Evolutionary conservation across 306 rosid genomes (phyloP).

Genomic region (Cyclanthera cordifolia): DNA sequence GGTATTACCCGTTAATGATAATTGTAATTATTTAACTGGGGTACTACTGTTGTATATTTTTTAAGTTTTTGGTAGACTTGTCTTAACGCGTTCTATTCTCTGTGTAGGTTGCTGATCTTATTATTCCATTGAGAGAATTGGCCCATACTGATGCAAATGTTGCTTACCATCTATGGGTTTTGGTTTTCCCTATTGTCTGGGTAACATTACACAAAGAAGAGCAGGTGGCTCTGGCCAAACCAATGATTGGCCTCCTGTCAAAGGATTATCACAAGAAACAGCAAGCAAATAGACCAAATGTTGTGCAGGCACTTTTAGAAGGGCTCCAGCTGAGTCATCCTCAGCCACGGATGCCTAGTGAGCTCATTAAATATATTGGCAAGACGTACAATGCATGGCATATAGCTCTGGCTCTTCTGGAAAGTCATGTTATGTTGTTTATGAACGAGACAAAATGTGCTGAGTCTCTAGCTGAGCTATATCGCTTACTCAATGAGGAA

Average conservation of each 20-base stretch:
- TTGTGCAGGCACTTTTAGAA: slow-evolving; percentile 95
- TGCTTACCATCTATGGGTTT: slow-evolving; percentile 96
- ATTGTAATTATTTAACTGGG: not conserved
- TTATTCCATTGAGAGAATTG: slow-evolving; percentile 83
- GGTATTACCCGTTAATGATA: not conserved
- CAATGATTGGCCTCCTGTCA: slow-evolving; percentile 86
- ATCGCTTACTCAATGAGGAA: slow-evolving; percentile 93
- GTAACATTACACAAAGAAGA: slow-evolving; percentile 90
- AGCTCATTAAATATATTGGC: slow-evolving; percentile 93
- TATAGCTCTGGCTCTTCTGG: slow-evolving; percentile 82
- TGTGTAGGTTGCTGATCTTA: slow-evolving; percentile 74
- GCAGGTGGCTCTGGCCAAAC: slow-evolving; percentile 87
- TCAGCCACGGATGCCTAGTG: slow-evolving; percentile 99
- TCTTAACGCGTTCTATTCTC: not conserved
- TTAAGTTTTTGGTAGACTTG: not conserved
- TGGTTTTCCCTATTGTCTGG: slow-evolving; percentile 99
- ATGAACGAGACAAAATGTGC: slow-evolving; percentile 80
- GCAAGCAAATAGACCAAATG: slow-evolving; percentile 88
- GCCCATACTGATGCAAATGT: slow-evolving; percentile 97
- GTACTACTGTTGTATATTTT: not conserved
- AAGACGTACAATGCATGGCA: slow-evolving; percentile 98
- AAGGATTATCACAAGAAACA: slow-evolving; percentile 94
- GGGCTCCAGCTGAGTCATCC: slow-evolving; percentile 99
- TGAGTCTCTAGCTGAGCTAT: slow-evolving; percentile 92
- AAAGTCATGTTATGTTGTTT: slow-evolving; percentile 91